Percentiles rank a stretch among this genome's conserved stretches.
Evolutionary conservation across 2,329 filamentous ascomycete genomes (phyloP).

Genomic region (Fusarium nanum): DNA sequence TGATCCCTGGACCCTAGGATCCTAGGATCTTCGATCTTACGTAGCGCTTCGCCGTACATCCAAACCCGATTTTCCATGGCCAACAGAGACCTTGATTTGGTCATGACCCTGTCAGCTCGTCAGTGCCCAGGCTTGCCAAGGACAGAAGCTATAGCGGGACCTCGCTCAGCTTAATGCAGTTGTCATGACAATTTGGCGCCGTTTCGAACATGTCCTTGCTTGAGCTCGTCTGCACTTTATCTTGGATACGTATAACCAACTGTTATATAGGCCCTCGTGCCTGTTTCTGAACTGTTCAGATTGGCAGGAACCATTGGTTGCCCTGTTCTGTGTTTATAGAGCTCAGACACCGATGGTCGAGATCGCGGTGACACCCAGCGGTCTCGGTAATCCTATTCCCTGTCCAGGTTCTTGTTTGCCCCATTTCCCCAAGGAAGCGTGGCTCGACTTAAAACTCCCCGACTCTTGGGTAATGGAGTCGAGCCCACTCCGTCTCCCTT

Average conservation of each 20-base stretch:
- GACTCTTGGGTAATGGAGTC: constrained; percentile 5
- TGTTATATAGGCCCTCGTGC: background rate
- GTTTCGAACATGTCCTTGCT: constrained; percentile 33
- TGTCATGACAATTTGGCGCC: constrained; percentile 47
- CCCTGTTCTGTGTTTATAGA: constrained; percentile 11
- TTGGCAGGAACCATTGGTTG: constrained; percentile 3
- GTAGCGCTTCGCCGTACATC: constrained; percentile 26
- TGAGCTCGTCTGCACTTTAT: constrained; percentile 13
- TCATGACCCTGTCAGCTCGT: constrained; percentile 17
- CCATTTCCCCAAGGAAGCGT: constrained; percentile 26
- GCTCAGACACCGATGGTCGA: constrained; percentile 1
- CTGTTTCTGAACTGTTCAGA: background rate
- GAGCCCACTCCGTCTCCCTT: background rate
- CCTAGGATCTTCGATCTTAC: constrained; percentile 43
- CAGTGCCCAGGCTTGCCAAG: constrained; percentile 36
- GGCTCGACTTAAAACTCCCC: constrained; percentile 29
- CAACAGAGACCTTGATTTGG: constrained; percentile 18
- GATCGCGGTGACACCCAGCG: constrained; percentile 14
- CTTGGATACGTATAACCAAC: background rate
- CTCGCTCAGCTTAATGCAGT: constrained; percentile 36
- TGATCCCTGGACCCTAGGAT: constrained; percentile 39
- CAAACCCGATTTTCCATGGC: constrained; percentile 19
- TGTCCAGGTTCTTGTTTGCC: constrained; percentile 10
- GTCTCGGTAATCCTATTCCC: constrained; percentile 25
- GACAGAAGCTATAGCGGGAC: constrained; percentile 16